These are phyloP conservation scores for Wickerhamomyces chaumierensis DNA, from an alignment of 805 yeast species.

Conservation along the genomic window DNA sequence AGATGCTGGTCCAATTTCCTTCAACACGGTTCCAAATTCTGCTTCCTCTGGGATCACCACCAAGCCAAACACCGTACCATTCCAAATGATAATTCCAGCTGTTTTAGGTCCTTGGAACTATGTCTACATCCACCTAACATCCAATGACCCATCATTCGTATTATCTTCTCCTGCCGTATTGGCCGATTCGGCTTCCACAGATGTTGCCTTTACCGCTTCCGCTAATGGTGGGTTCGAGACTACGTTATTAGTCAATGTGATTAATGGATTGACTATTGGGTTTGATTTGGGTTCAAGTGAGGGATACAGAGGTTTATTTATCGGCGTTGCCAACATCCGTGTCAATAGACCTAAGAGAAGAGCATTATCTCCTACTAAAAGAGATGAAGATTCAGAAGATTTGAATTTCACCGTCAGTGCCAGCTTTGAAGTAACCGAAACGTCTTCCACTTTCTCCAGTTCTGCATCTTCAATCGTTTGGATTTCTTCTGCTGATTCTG, in stretches of 20 bases:
- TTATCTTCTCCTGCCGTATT: not conserved
- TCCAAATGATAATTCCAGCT: not conserved
- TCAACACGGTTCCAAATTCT: not conserved
- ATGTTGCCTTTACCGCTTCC: not conserved
- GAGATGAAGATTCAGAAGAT: not conserved
- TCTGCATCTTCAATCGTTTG: too few species aligned
- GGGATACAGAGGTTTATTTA: not conserved
- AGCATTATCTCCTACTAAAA: not conserved
- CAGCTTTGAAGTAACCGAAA: not conserved
- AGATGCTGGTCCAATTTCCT: not conserved
- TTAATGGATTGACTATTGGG: not conserved
- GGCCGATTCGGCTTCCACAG: not conserved
- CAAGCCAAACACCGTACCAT: not conserved
- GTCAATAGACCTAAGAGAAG: not conserved
- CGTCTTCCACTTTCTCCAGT: too few species aligned
- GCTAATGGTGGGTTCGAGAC: not conserved
- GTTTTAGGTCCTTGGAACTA: not conserved
- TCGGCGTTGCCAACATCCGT: not conserved
- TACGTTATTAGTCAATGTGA: not conserved
- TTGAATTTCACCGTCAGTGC: not conserved
- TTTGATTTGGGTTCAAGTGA: not conserved
- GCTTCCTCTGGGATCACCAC: not conserved
- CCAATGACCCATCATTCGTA: not conserved
- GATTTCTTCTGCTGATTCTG: too few species aligned
- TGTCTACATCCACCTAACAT: not conserved